These are phyloP conservation scores for Liquidambar formosana DNA, from an alignment of 164 flowering plant genomes.

Conservation along the genomic window DNA sequence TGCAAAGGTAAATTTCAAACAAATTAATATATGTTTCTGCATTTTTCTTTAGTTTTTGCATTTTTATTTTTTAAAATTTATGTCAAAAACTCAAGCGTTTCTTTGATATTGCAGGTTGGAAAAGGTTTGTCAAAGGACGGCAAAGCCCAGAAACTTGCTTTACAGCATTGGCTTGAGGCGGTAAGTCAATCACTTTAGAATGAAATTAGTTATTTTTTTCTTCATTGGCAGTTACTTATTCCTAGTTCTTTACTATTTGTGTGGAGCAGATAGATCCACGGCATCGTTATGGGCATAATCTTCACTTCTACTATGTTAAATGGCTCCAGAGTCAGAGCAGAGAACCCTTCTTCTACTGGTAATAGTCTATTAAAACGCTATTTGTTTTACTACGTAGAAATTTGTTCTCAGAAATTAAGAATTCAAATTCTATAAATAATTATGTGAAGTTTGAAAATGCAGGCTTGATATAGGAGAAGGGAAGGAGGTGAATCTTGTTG, in stretches of 20 bases:
- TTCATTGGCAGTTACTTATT: constrained; percentile 7
- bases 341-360: constrained; percentile 89
- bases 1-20: constrained; percentile 52
- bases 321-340: constrained; percentile 67
- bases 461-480: constrained; percentile 87
- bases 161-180: constrained; percentile 85
- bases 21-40: background rate
- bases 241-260: background rate
- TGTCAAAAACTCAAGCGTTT: background rate
- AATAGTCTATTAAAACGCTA: constrained; percentile 9
- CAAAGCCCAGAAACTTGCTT: constrained; percentile 68
- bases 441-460: constrained; percentile 11
- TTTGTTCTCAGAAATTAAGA: background rate
- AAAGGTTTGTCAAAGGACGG: constrained; percentile 71
- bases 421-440: constrained; percentile 4
- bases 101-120: constrained; percentile 49
- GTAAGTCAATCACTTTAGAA: constrained; percentile 36
- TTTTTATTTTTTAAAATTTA: background rate
- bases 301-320: constrained; percentile 63
- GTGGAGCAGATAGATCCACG: constrained; percentile 72
- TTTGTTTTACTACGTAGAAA: background rate
- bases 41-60: background rate
- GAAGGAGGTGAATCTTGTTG: constrained; percentile 61
- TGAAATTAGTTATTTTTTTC: background rate
- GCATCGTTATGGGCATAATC: constrained; percentile 81